These are phyloP conservation scores for Magnusiomyces fungicola DNA, from an alignment of 1,139 yeast genomes.

Conservation along the genomic window DNA sequence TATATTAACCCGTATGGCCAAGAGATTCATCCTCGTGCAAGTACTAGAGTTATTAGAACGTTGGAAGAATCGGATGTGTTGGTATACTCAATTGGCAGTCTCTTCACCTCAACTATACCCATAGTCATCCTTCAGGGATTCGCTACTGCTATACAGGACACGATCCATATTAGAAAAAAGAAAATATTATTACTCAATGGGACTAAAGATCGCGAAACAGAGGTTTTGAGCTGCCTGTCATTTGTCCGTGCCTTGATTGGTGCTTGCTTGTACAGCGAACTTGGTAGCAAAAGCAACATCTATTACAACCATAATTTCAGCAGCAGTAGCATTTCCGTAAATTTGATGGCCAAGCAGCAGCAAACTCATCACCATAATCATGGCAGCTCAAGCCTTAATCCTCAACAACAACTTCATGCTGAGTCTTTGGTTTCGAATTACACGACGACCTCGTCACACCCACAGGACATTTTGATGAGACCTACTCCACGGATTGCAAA, in stretches of 20 bases:
- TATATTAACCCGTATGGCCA: constrained; percentile 87
- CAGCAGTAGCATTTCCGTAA: constrained; percentile 3
- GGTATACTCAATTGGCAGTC: constrained; percentile 76
- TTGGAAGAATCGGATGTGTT: constrained; percentile 45
- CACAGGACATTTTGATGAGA: constrained; percentile 8
- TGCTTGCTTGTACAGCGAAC: constrained; percentile 28
- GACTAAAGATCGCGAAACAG: constrained; percentile 66
- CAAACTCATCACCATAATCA: not conserved
- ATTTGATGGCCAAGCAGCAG: constrained; percentile 1
- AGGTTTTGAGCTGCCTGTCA: constrained; percentile 53
- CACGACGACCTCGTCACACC: constrained; percentile 2
- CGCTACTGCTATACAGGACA: constrained; percentile 38
- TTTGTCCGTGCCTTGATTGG: constrained; percentile 50
- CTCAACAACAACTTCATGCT: not conserved
- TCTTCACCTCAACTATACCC: constrained; percentile 82
- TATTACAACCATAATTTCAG: constrained; percentile 7
- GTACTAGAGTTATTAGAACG: constrained; percentile 51
- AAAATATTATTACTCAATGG: constrained; percentile 57
- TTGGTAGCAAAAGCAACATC: constrained; percentile 7
- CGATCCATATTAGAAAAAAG: constrained; percentile 33
- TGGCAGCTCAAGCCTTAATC: not conserved
- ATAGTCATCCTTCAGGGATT: constrained; percentile 66
- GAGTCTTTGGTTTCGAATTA: not conserved
- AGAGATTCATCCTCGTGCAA: constrained; percentile 75
- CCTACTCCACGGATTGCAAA: not conserved